A percentile compares a stretch with the other conserved stretches of the same genome.
Conservation (phyloP, 345 rosid genomes). For the Durio zibethinus region DNA sequence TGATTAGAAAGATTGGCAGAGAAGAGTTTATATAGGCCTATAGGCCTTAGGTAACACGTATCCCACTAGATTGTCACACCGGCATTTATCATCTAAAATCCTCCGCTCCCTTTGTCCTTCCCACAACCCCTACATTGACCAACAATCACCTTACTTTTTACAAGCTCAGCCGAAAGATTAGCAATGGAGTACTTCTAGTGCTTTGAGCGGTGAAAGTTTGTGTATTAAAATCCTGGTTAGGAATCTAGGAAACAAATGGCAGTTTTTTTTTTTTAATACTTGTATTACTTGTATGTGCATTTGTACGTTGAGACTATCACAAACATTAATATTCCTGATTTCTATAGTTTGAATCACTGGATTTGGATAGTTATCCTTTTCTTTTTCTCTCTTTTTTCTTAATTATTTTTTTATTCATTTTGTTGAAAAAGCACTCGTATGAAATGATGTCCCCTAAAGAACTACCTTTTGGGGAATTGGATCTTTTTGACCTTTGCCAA, state of each 20-base stretch:
- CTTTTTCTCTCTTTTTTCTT: neutral
- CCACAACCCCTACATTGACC: neutral
- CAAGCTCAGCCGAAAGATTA: neutral
- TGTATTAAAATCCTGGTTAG: slow-evolving; percentile 12
- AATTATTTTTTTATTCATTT: neutral
- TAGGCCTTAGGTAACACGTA: slow-evolving; percentile 8
- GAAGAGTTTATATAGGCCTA: neutral
- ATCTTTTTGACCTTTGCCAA: slow-evolving; percentile 51
- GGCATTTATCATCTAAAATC: neutral
- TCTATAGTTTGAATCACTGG: neutral
- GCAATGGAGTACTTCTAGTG: neutral
- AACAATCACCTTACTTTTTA: slow-evolving; percentile 2
- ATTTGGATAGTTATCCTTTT: neutral
- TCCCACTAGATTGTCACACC: slow-evolving; percentile 3
- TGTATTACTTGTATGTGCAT: neutral
- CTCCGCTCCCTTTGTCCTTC: neutral
- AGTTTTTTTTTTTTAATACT: neutral
- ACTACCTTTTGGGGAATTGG: slow-evolving; percentile 41
- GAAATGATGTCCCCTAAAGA: slow-evolving; percentile 34
- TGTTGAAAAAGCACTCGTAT: slow-evolving; percentile 10
- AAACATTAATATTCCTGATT: neutral
- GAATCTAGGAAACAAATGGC: slow-evolving; percentile 31
- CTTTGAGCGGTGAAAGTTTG: neutral
- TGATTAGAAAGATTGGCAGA: slow-evolving; percentile 22
- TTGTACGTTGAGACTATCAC: neutral